Base-by-base conservation (phyloP, 148 eudicot species). In the Amaranthus palmeri region DNA sequence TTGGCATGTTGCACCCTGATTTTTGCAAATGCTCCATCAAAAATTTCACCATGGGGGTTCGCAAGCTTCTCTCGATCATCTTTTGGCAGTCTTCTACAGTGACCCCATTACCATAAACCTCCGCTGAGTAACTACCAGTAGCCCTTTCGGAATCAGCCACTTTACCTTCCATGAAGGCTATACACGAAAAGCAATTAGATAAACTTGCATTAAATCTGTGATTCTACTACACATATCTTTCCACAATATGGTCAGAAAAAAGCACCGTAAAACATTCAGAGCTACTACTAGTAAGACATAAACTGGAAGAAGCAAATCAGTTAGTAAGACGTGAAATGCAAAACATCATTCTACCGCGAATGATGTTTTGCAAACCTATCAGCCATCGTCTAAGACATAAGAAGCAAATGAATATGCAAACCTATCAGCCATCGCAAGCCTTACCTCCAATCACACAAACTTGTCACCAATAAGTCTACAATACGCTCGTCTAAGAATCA, bases 1-100 rank as follows among this genome's bases (percentile, higher is more conserved):
- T 84, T 1, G 87, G 78, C 9, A 93, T 51, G 57, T 44, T 54
- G 74, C 98, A 91, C 52, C 98, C 97, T 7, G 91, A 71, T 81
- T 91, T 91, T 73, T 80, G 86, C 83, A 91, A 71, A 70, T 87
- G 81, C 71, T 93, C 91, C 72, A 50, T 83, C 71, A 93, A 75
- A 73, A 93, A 93, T 72, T 81, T 93, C 88, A 83, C 98, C 88
- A 73, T 91, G 54, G 98, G 98, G 66, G 83, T 82, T 79, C 81
- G 78, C 40, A 82, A 75, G 72, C 87, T 80, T 75, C 80, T 83
- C 7, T 70, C 80, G 54, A 88, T 76, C 85, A 84, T 84, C 49
- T 74, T 73, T 78, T 86, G 63, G 67, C 89, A 84, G n/a, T 86
- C 88, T 47, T 81, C 72, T 63, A 86, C 79, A 48, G 80, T 61